These are phyloP conservation scores for Melanomma pulvis-pyrius DNA, from an alignment of 495 filamentous ascomycete genomes.

Conservation along the genomic window DNA sequence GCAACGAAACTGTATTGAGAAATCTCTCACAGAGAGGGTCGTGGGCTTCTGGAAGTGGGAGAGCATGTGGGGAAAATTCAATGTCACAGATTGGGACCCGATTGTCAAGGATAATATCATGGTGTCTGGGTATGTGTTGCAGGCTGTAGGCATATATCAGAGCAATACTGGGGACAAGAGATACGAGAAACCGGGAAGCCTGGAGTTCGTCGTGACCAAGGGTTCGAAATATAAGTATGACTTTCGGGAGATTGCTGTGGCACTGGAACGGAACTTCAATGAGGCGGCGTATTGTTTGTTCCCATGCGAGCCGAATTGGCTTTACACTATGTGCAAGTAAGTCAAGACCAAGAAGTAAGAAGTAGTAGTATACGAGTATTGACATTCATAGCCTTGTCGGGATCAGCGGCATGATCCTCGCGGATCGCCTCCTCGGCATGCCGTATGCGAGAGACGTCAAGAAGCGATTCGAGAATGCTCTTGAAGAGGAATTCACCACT, in stretches of 20 bases:
- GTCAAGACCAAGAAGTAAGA: not conserved
- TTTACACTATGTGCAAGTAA: slow-evolving; percentile 30
- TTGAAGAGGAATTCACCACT: slow-evolving; percentile 27
- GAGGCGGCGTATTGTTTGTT: slow-evolving; percentile 24
- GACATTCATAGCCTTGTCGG: slow-evolving; percentile 12
- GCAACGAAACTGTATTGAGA: slow-evolving; percentile 24
- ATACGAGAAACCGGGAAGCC: slow-evolving; percentile 19
- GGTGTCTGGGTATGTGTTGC: slow-evolving; percentile 26
- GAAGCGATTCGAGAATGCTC: slow-evolving; percentile 17
- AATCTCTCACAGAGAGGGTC: slow-evolving; percentile 15
- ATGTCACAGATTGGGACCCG: slow-evolving; percentile 16
- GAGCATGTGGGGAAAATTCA: slow-evolving; percentile 29
- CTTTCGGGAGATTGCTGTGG: slow-evolving; percentile 16
- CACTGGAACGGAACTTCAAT: slow-evolving; percentile 15
- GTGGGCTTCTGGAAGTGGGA: slow-evolving; percentile 33
- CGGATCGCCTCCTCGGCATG: slow-evolving; percentile 21
- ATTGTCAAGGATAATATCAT: slow-evolving; percentile 32
- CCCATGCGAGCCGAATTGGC: slow-evolving; percentile 32
- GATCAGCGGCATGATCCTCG: slow-evolving; percentile 12
- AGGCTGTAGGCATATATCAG: slow-evolving; percentile 18
- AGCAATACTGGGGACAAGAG: slow-evolving; percentile 24
- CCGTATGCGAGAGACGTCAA: slow-evolving; percentile 6
- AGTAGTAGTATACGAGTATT: not conserved
- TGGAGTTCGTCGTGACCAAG: slow-evolving; percentile 22
- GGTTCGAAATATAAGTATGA: slow-evolving; percentile 9